A percentile compares a stretch with the other conserved stretches of the same genome.
Conservation (phyloP, 768 basidiomycete species). For the Lactarius deliciosus region DNA sequence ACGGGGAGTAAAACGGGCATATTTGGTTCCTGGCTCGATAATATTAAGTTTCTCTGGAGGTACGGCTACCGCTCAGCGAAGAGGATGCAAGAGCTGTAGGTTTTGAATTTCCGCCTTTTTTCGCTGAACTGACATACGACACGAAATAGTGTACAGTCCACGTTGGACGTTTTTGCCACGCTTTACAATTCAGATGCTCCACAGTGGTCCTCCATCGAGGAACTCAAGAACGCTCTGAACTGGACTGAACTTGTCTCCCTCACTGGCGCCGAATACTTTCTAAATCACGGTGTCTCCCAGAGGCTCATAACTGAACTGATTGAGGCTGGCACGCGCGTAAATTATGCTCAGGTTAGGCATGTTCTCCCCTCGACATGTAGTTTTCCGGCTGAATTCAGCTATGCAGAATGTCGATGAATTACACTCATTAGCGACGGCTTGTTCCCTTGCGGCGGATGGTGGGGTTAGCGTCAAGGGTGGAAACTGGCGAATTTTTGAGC, state of each 20-base stretch:
- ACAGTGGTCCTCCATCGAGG: constrained; percentile 58
- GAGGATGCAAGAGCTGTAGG: constrained; percentile 19
- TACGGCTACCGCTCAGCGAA: constrained; percentile 24
- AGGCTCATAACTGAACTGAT: constrained; percentile 68
- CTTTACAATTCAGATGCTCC: constrained; percentile 57
- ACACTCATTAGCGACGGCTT: constrained; percentile 73
- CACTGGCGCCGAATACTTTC: constrained; percentile 56
- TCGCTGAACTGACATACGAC: neutral
- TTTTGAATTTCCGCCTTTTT: neutral
- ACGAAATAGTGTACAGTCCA: constrained; percentile 47
- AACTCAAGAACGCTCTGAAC: constrained; percentile 26
- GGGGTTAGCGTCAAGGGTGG: constrained; percentile 72
- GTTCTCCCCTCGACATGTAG: neutral
- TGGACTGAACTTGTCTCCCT: constrained; percentile 42
- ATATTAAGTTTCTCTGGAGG: constrained; percentile 19
- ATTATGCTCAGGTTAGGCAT: constrained; percentile 66
- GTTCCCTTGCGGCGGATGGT: constrained; percentile 68
- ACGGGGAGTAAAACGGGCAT: neutral
- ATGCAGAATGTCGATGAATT: constrained; percentile 63
- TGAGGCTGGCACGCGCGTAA: constrained; percentile 74
- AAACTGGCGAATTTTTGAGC: constrained; percentile 82
- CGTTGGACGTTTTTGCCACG: constrained; percentile 49
- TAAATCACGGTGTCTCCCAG: constrained; percentile 50
- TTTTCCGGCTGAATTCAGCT: neutral
- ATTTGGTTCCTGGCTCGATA: constrained; percentile 18